phyloP scores from a whole-genome alignment of 1,284 basidiomycete genomes.

The Ceratobasidium sp. region DNA sequence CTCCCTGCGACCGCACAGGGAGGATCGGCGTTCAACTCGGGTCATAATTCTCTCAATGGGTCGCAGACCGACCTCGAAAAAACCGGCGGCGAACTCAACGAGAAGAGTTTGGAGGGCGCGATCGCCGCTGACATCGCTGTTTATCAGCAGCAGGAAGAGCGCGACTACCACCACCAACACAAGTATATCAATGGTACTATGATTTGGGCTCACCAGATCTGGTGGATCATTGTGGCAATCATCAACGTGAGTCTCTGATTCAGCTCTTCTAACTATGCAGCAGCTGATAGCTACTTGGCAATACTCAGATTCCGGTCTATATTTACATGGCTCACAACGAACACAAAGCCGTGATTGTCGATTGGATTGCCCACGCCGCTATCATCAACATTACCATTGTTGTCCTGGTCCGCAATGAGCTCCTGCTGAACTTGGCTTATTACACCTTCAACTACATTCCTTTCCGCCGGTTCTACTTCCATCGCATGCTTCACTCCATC shows the following conservation, averaged over 20 bases:
- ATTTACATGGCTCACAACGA: conserved; percentile 39
- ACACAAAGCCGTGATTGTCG: conserved; percentile 14
- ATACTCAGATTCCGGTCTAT: conserved; percentile 25
- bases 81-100: conserved; percentile 26
- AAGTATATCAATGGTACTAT: conserved; percentile 36
- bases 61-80: conserved; percentile 32
- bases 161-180: conserved; percentile 36
- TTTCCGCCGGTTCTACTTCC: conserved; percentile 37
- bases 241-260: conserved; percentile 12
- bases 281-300: not conserved
- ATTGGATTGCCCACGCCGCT: conserved; percentile 36
- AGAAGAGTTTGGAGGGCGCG: conserved; percentile 39
- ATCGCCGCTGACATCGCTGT: conserved; percentile 35
- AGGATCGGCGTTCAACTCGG: conserved; percentile 32
- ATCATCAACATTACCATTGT: conserved; percentile 36
- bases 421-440: conserved; percentile 14
- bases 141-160: conserved; percentile 27
- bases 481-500: conserved; percentile 38
- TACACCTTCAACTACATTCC: conserved; percentile 37
- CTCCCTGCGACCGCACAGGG: conserved; percentile 27
- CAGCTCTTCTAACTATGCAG: not conserved
- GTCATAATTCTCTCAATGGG: conserved; percentile 35
- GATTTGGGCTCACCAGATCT: conserved; percentile 44
- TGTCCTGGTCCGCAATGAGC: conserved; percentile 35
- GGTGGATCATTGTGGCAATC: conserved; percentile 37